Conservation (phyloP, 106 monocot genomes). For the Dioscorea zingiberensis region DNA sequence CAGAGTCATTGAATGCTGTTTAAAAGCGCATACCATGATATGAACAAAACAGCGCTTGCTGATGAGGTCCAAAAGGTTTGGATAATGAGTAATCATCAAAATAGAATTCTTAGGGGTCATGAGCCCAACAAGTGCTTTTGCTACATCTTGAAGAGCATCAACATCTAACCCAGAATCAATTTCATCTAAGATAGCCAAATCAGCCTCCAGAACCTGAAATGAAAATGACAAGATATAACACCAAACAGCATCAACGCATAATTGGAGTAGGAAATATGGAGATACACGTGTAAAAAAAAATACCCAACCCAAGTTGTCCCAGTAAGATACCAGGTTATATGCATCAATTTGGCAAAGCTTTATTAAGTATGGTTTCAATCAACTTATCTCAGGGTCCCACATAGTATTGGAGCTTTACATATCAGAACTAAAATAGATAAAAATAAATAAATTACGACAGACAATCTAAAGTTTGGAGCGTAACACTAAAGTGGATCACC, state of each 20-base stretch:
- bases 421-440: too few relatives aligned
- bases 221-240: not conserved
- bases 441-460: too few relatives aligned
- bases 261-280: not conserved
- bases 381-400: too few relatives aligned
- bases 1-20: too few relatives aligned
- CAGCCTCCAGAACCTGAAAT: constrained; percentile 77
- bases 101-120: constrained; percentile 65
- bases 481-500: too few relatives aligned
- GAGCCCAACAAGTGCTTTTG: constrained; percentile 80
- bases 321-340: too few relatives aligned
- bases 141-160: constrained; percentile 94
- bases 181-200: constrained; percentile 92
- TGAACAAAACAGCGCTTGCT: constrained; percentile 58
- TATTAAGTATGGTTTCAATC: too few relatives aligned
- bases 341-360: too few relatives aligned
- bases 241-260: not conserved
- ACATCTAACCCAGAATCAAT: constrained; percentile 97
- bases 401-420: too few relatives aligned
- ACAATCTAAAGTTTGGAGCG: too few relatives aligned
- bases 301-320: not conserved
- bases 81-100: constrained; percentile 97
- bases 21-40: constrained; percentile 65
- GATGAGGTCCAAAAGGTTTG: constrained; percentile 75
- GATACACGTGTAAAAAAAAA: not conserved